phyloP scores from a whole-genome alignment of 345 rosid genomes.

The Trapa bicornis region DNA sequence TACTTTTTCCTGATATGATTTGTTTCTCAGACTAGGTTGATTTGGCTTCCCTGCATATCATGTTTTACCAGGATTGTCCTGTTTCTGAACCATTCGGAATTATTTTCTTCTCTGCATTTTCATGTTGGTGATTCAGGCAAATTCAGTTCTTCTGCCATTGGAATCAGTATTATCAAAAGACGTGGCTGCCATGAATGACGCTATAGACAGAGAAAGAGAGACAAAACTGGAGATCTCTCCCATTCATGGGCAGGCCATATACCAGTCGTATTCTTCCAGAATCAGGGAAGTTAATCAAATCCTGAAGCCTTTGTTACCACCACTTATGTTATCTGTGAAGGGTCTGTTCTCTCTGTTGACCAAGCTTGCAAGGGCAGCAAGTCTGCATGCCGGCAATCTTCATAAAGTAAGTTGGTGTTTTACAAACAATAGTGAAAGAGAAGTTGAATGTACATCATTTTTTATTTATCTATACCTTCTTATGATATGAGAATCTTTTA shows the following conservation, averaged over 20 bases:
- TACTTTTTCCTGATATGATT: constrained; percentile 8
- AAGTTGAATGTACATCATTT: not conserved
- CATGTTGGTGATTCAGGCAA: constrained; percentile 35
- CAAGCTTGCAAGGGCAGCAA: constrained; percentile 75
- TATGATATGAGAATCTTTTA: not conserved
- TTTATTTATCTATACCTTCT: not conserved
- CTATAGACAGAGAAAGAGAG: constrained; percentile 62
- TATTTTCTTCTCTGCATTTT: constrained; percentile 7
- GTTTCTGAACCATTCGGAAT: not conserved
- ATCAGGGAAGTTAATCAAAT: constrained; percentile 63
- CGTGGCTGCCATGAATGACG: constrained; percentile 76
- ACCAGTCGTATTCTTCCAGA: constrained; percentile 65
- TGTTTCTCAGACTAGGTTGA: constrained; percentile 1
- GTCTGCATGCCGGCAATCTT: constrained; percentile 79
- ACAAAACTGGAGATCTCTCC: constrained; percentile 66
- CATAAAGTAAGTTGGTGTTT: constrained; percentile 39
- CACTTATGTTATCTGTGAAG: constrained; percentile 44
- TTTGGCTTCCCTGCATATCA: not conserved
- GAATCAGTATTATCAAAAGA: constrained; percentile 70
- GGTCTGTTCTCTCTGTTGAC: constrained; percentile 48
- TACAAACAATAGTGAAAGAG: not conserved
- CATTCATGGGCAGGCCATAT: constrained; percentile 83
- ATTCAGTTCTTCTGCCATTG: constrained; percentile 65
- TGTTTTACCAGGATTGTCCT: not conserved
- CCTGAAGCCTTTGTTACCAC: constrained; percentile 47